Percentiles rank a stretch among this genome's conserved stretches.
phyloP scores from a whole-genome alignment of 192 early-diverging fungal species.

The Coemansia sp. region DNA sequence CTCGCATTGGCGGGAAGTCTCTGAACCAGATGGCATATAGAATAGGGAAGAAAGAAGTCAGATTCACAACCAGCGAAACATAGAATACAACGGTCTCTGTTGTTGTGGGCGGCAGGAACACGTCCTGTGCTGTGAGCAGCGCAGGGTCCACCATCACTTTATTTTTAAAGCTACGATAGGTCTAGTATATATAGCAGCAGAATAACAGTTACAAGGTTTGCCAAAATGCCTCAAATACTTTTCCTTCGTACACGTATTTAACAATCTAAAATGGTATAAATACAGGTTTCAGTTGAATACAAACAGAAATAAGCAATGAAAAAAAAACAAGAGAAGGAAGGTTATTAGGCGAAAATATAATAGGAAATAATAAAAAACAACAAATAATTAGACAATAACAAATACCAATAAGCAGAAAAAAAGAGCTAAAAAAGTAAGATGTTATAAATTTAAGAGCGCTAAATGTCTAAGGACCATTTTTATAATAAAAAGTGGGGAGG shows the following conservation, averaged over 20 bases:
- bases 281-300: neutral
- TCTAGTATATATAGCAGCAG: neutral
- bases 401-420: neutral
- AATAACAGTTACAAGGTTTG: neutral
- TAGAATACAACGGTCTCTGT: conserved; percentile 35
- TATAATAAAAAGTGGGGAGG: neutral
- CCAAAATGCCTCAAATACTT: neutral
- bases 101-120: conserved; percentile 31
- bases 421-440: conserved; percentile 2
- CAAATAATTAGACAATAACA: neutral
- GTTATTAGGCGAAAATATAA: neutral
- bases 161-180: neutral
- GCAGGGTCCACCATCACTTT: conserved; percentile 7
- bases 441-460: neutral
- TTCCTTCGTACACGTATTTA: neutral
- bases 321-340: neutral
- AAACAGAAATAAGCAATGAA: neutral
- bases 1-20: conserved; percentile 37
- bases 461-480: neutral
- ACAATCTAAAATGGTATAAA: neutral
- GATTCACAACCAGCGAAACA: conserved; percentile 27
- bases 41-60: conserved; percentile 26
- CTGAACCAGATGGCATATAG: conserved; percentile 33
- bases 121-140: conserved; percentile 26
- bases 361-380: neutral